Evolutionary conservation across 2,329 filamentous ascomycete genomes (phyloP).

Genomic region (Clarireedia hainanense): DNA sequence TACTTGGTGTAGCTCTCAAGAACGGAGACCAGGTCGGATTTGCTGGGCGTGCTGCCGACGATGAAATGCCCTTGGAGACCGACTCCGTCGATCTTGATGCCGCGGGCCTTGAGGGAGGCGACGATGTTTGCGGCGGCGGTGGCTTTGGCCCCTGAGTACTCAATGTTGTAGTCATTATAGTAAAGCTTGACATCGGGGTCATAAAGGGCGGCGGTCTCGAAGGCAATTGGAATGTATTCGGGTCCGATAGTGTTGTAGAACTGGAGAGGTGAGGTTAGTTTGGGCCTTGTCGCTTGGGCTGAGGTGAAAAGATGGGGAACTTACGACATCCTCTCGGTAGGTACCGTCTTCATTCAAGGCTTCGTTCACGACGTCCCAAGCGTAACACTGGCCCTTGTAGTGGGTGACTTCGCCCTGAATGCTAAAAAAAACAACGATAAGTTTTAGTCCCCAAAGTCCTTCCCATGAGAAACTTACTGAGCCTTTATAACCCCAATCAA

Average conservation of each 20-base stretch:
- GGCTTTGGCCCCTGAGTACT: constrained; percentile 42
- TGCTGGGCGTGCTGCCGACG: constrained; percentile 42
- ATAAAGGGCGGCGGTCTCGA: constrained; percentile 21
- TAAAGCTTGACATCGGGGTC: constrained; percentile 26
- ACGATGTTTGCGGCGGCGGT: constrained; percentile 37
- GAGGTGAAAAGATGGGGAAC: constrained; percentile 34
- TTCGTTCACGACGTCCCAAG: constrained; percentile 63
- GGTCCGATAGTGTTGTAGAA: constrained; percentile 35
- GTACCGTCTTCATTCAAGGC: constrained; percentile 50
- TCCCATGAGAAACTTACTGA: constrained; percentile 31
- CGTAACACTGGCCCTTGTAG: constrained; percentile 53
- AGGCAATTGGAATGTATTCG: constrained; percentile 38
- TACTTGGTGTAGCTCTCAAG: constrained; percentile 44
- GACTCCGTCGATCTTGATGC: constrained; percentile 53
- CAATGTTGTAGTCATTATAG: constrained; percentile 56
- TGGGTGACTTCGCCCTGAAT: constrained; percentile 51
- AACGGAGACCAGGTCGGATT: constrained; percentile 36
- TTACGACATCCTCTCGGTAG: constrained; percentile 39
- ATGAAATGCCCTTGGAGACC: constrained; percentile 57
- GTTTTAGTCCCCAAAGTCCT: background rate
- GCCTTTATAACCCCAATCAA: constrained; percentile 48
- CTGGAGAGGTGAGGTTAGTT: background rate
- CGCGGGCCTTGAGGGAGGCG: constrained; percentile 37
- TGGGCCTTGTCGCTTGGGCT: background rate
- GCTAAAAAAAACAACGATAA: constrained; percentile 9